These are phyloP conservation scores for Periconia digitata DNA, from an alignment of 2,329 filamentous ascomycete genomes.

Conservation along the genomic window DNA sequence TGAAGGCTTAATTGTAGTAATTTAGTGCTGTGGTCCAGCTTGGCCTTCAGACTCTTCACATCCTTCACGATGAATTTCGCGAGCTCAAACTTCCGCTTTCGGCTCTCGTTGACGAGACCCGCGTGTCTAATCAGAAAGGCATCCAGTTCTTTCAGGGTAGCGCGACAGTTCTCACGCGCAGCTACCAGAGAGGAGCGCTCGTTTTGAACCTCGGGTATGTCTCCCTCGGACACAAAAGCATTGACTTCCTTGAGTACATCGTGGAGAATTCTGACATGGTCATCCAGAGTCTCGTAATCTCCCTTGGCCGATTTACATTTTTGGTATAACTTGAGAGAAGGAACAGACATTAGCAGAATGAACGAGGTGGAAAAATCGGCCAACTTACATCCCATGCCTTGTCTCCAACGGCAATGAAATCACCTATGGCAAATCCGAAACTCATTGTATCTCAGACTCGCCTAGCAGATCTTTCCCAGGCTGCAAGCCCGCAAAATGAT, in stretches of 20 bases:
- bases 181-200: neutral
- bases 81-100: conserved; percentile 2
- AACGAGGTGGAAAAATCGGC: neutral
- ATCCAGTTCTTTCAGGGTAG: conserved; percentile 1
- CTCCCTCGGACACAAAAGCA: neutral
- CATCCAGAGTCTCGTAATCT: neutral
- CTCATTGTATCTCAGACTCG: no score
- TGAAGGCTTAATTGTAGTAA: conserved; percentile 1
- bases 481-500: no score
- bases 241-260: neutral
- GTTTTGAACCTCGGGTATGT: conserved; percentile 1
- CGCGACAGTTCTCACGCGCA: neutral
- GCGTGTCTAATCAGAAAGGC: neutral
- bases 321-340: neutral
- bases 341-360: neutral
- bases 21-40: neutral
- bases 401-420: conserved; percentile 3
- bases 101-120: conserved; percentile 1
- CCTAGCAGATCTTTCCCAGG: no score
- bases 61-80: conserved; percentile 1
- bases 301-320: neutral
- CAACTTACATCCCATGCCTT: neutral
- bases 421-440: conserved; percentile 3
- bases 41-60: neutral
- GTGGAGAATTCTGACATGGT: conserved; percentile 1